Conservation (phyloP, 768 basidiomycete genomes). For the Leccinum disarticulatum region DNA sequence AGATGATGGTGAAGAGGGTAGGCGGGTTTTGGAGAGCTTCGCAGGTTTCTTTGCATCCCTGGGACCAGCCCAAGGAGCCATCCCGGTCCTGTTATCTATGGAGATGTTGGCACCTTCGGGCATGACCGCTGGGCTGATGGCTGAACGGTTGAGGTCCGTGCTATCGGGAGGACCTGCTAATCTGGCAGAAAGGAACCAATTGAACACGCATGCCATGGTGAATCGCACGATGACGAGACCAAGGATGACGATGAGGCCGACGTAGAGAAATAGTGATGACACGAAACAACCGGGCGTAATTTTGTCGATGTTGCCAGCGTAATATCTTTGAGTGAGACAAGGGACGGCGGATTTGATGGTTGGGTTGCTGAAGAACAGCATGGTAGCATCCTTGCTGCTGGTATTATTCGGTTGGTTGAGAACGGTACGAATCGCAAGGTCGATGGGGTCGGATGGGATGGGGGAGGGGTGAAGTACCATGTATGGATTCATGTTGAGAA, state of each 20-base stretch:
- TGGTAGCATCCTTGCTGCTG: conserved; percentile 87
- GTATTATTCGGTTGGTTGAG: conserved; percentile 46
- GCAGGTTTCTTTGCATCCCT: conserved; percentile 50
- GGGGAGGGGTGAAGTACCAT: conserved; percentile 66
- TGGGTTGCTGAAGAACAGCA: conserved; percentile 73
- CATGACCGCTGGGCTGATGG: conserved; percentile 93
- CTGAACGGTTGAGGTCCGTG: conserved; percentile 73
- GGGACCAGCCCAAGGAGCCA: conserved; percentile 88
- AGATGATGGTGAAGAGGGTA: conserved; percentile 46
- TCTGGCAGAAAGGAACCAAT: conserved; percentile 88
- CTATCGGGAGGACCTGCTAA: conserved; percentile 76
- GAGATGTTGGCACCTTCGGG: conserved; percentile 94
- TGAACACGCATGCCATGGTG: conserved; percentile 94
- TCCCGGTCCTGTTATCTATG: conserved; percentile 87
- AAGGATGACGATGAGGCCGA: conserved; percentile 88
- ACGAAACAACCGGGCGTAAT: conserved; percentile 95
- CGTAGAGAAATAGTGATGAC: conserved; percentile 84
- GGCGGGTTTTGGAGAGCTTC: conserved; percentile 38
- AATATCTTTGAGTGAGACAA: conserved; percentile 84
- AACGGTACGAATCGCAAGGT: conserved; percentile 77
- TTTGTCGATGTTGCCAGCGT: conserved; percentile 95
- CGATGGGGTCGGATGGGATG: conserved; percentile 74
- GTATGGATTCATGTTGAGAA: conserved; percentile 92
- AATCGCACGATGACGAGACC: conserved; percentile 90
- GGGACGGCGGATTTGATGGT: conserved; percentile 67